A percentile compares a stretch with the other conserved stretches of the same genome.
phyloP scores from a whole-genome alignment of 75 land plant species.

The Picea sitchensis region DNA sequence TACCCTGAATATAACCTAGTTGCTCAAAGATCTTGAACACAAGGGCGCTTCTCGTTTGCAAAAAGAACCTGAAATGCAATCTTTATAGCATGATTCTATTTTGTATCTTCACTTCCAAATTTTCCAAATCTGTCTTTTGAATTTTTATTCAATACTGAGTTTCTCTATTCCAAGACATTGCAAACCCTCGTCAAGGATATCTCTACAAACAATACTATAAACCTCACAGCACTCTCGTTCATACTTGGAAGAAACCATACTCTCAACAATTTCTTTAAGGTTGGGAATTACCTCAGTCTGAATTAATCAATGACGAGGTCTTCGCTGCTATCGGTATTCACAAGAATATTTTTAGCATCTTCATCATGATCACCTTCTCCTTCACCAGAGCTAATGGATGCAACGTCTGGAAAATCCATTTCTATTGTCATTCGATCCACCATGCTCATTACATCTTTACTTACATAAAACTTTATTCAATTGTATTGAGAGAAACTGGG shows the following conservation, averaged over 20 bases:
- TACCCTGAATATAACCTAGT: constrained; percentile 11
- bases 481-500: no score
- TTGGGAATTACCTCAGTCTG: constrained; percentile 32
- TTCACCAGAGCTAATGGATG: no score
- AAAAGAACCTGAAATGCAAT: constrained; percentile 45
- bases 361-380: no score
- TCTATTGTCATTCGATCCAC: no score
- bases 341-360: no score
- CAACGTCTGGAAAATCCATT: no score
- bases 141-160: constrained; percentile 47
- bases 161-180: constrained; percentile 45
- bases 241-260: constrained; percentile 38
- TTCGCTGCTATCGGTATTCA: not conserved
- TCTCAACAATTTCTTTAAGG: constrained; percentile 42
- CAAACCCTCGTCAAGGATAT: constrained; percentile 46
- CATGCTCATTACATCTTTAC: no score
- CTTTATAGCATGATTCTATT: constrained; percentile 72
- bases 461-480: no score
- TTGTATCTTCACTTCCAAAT: constrained; percentile 38
- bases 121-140: constrained; percentile 49
- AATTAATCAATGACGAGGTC: constrained; percentile 21
- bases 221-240: constrained; percentile 44
- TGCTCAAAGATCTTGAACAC: constrained; percentile 54
- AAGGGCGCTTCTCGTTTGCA: constrained; percentile 50
- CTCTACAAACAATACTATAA: constrained; percentile 33